Evolutionary conservation across 2,329 filamentous ascomycete species (phyloP), one percentile per base, ranked within the genome.

Genomic region (Cladosporium sphaerospermum): DNA sequence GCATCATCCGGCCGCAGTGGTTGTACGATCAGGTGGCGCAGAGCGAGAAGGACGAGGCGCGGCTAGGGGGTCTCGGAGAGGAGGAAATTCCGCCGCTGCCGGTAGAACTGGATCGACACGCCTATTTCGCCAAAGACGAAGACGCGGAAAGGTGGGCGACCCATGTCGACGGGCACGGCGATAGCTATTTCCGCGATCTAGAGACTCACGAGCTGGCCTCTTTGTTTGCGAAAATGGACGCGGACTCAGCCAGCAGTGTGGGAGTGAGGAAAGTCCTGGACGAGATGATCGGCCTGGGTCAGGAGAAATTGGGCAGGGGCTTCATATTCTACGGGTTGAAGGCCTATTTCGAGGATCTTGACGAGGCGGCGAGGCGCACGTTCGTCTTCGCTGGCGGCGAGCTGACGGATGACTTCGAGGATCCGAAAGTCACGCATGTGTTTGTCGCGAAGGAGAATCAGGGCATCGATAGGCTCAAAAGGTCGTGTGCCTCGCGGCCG

Each of bases 1-100:
- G 89, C 60, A 85, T 99, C 47, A 77, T 97, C 53, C 82, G 82
- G 18, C 87, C 91, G 0, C 78, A 75, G 5, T 99, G 93, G 93
- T 73, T 97, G 2, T 75, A 88, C 28, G 90, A 97, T 67, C 93
- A 89, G 62, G 76, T 95, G 33, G 78, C 79, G 32, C 78, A 83
- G 59, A 75, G 74, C 42, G 77, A 84, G 57, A 46, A 59, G 13
- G 59, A 61, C 28, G 64, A 50, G 14, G 11, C 69, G 40, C 68
- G 82, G 68, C 70, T 78, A 58, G 50, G 75, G 1, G 78, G 77
- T 3, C 8, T 14, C 8, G 36, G 16, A 9, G 16, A 14, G 16
- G 1, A 39, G 2, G 36, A 39, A 14, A 8, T 39, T n/a, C 76
- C 79, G 3, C 78, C 86, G 10, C 70, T 96, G 7, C 80, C 95